Evolutionary conservation across 441 rosid genomes (phyloP).

Genomic region (Gossypium trilobum): DNA sequence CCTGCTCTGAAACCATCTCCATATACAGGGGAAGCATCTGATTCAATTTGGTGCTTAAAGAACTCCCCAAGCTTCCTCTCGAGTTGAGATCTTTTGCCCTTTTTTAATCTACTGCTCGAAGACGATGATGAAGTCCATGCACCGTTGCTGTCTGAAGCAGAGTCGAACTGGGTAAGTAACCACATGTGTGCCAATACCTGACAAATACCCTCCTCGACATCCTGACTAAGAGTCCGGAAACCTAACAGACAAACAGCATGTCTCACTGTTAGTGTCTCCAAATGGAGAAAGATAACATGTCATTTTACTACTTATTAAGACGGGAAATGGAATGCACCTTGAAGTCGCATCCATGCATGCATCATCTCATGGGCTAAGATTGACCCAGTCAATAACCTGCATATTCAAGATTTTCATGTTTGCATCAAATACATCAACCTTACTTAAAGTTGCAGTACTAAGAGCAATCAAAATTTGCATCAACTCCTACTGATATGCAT

Average conservation of each 20-base stretch:
- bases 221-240: slow-evolving; percentile 58
- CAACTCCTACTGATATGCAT: background rate
- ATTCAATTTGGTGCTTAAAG: slow-evolving; percentile 56
- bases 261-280: slow-evolving; percentile 8
- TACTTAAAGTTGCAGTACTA: background rate
- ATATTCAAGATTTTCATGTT: slow-evolving; percentile 12
- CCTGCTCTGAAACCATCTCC: slow-evolving; percentile 75
- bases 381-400: slow-evolving; percentile 63
- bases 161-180: slow-evolving; percentile 40
- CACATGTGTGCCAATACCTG: slow-evolving; percentile 81
- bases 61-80: slow-evolving; percentile 61
- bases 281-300: background rate
- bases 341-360: slow-evolving; percentile 74
- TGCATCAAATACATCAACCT: slow-evolving; percentile 8
- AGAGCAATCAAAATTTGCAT: background rate
- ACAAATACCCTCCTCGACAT: slow-evolving; percentile 79
- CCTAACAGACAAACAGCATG: slow-evolving; percentile 29
- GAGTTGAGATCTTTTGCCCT: slow-evolving; percentile 35
- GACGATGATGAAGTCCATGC: slow-evolving; percentile 35
- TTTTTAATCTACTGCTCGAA: slow-evolving; percentile 22
- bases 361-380: slow-evolving; percentile 76
- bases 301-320: background rate
- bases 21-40: slow-evolving; percentile 60
- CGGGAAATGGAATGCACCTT: slow-evolving; percentile 31
- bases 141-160: slow-evolving; percentile 26